Evolutionary conservation across 345 rosid species (phyloP).

Genomic region (Turnera subulata): DNA sequence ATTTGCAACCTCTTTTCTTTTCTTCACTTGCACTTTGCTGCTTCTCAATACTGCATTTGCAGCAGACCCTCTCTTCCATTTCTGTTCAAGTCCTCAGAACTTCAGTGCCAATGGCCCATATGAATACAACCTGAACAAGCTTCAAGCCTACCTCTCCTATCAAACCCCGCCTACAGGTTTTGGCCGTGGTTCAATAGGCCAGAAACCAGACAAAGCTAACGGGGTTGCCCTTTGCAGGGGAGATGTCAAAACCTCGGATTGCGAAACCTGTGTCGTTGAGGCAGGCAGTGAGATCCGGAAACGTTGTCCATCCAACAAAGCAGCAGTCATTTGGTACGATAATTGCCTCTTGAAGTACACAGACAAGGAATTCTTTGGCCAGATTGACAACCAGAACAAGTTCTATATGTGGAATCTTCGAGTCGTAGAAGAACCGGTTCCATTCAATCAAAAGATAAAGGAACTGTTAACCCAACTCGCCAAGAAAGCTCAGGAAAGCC

Average conservation of each 20-base stretch:
- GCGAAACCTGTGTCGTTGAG: slow-evolving; percentile 33
- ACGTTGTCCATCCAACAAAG: slow-evolving; percentile 34
- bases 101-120: slow-evolving; percentile 30
- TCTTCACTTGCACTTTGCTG: slow-evolving; percentile 10
- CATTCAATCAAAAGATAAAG: slow-evolving; percentile 29
- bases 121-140: slow-evolving; percentile 31
- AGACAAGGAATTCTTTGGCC: slow-evolving; percentile 32
- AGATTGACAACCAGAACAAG: slow-evolving; percentile 33
- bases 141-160: slow-evolving; percentile 14
- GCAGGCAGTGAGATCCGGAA: slow-evolving; percentile 26
- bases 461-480: slow-evolving; percentile 25
- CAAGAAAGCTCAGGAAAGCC: slow-evolving; percentile 11
- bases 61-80: slow-evolving; percentile 34
- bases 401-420: slow-evolving; percentile 36
- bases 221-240: slow-evolving; percentile 42
- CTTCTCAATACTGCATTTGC: slow-evolving; percentile 26
- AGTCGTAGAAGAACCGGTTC: slow-evolving; percentile 16
- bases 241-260: slow-evolving; percentile 25
- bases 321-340: slow-evolving; percentile 45
- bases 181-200: slow-evolving; percentile 18
- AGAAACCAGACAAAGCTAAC: slow-evolving; percentile 14
- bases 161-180: slow-evolving; percentile 30
- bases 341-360: slow-evolving; percentile 38
- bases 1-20: slow-evolving; percentile 5
- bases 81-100: slow-evolving; percentile 36